These are phyloP conservation scores for Acer campestre DNA, from an alignment of 345 rosid genomes.

Conservation along the genomic window DNA sequence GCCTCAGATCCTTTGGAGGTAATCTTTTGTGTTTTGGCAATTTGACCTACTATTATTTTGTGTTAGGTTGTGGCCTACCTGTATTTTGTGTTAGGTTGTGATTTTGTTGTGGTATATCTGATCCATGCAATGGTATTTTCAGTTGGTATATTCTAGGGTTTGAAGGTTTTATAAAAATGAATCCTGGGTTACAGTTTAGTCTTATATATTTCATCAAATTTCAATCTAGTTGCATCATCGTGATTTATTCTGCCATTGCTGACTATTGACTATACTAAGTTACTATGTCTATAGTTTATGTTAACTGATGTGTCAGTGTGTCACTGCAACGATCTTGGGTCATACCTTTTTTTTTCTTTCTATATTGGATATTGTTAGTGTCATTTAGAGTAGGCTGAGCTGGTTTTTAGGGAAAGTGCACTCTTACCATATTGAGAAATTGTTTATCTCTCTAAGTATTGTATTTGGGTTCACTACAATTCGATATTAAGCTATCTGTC, in stretches of 20 bases:
- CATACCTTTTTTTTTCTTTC: not conserved
- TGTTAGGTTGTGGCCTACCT: not conserved
- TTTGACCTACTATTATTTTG: not conserved
- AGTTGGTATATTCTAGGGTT: not conserved
- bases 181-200: not conserved
- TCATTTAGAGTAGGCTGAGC: not conserved
- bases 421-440: not conserved
- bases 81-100: not conserved
- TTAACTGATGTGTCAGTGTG: not conserved
- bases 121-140: not conserved
- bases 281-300: not conserved
- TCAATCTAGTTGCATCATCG: not conserved
- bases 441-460: not conserved
- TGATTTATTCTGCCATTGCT: not conserved
- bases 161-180: not conserved
- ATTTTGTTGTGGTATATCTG: not conserved
- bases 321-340: not conserved
- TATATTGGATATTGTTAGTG: not conserved
- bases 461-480: not conserved
- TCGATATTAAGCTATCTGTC: conserved; percentile 7
- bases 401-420: not conserved
- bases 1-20: conserved; percentile 90
- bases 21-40: conserved; percentile 24
- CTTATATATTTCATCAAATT: not conserved
- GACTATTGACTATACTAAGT: not conserved